These are phyloP conservation scores for Thymus quinquecostatus DNA, from an alignment of 257 asterid genomes.

Conservation along the genomic window DNA sequence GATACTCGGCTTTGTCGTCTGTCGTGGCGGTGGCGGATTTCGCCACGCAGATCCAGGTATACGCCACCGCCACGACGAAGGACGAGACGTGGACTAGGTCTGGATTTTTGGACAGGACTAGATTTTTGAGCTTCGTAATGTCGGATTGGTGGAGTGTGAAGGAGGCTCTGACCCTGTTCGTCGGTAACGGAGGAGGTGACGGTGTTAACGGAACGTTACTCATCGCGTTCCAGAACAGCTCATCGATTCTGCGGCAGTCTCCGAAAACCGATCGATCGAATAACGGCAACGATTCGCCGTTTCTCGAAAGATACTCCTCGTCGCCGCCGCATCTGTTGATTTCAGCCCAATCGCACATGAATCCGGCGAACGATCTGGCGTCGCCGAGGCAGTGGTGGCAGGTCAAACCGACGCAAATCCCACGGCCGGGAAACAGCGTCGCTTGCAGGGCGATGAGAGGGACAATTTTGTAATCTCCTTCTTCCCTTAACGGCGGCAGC, in stretches of 20 bases:
- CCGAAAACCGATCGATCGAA: slow-evolving; percentile 38
- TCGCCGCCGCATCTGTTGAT: slow-evolving; percentile 27
- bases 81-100: slow-evolving; percentile 39
- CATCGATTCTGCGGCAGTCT: slow-evolving; percentile 32
- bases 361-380: slow-evolving; percentile 27
- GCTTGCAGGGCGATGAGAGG: slow-evolving; percentile 45
- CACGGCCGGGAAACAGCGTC: slow-evolving; percentile 50
- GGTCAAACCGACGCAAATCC: slow-evolving; percentile 26
- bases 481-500: slow-evolving; percentile 28
- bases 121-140: slow-evolving; percentile 38
- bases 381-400: slow-evolving; percentile 23
- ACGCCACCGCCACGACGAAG: slow-evolving; percentile 40
- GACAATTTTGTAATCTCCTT: slow-evolving; percentile 21
- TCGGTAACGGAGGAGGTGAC: slow-evolving; percentile 32
- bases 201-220: slow-evolving; percentile 21
- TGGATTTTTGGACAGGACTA: slow-evolving; percentile 34
- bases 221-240: slow-evolving; percentile 30
- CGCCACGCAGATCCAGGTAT: slow-evolving; percentile 42
- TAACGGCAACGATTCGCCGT: slow-evolving; percentile 24
- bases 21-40: slow-evolving; percentile 1
- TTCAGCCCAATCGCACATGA: slow-evolving; percentile 49
- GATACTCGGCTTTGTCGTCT: not conserved
- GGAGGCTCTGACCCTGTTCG: slow-evolving; percentile 47
- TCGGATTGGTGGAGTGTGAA: slow-evolving; percentile 36
- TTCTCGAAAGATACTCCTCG: slow-evolving; percentile 1